Base-by-base conservation (phyloP, 208 protist genomes). In the Crithidia bombi region DNA sequence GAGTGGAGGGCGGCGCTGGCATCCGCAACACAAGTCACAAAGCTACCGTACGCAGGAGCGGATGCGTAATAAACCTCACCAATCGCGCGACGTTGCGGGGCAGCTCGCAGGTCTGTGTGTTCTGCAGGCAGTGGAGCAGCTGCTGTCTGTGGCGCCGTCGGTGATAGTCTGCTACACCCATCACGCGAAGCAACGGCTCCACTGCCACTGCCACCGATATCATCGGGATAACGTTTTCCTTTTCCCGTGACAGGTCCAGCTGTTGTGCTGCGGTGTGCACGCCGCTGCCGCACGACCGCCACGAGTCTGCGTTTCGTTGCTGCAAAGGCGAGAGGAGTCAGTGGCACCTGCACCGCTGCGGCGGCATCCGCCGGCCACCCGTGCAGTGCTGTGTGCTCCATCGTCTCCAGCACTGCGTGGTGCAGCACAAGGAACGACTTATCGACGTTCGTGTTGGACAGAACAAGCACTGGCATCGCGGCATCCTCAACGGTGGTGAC, bases 391-490 rank as follows among this genome's bases (percentile, higher is more conserved):
- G 63, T 54, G 65, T 65, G 56, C 65, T 89, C 82, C 62, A 91
- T 75, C 47, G 63, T 57, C 36, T 90, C 78, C 51, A 97, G 81
- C n/a, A 96, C 75, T 0, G 76, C 69, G 32, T 57, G 65, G 62
- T 97, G 93, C 39, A 96, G 68, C 12, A 82, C 51, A 14, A 88
- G 85, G 14, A 97, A 69, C 26, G 90, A 94, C 56, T 88, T 81
- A 66, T 98, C 95, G 3, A 97, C 73, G 71, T 94, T 97, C 1
- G 91, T 97, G 76, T 97, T 97, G 52, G 96, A 86, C 26, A 98
- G 79, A 43, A 87, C 80, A 44, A 83, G 79, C 19, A 96, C 76
- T 23, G 78, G 62, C 55, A 78, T 30, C 41, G 65, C 59, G 44
- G 71, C 73, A 23, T 83, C 46, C 50, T 77, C 56, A 30, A 67